phyloP scores from a whole-genome alignment of 2,329 filamentous ascomycete species.

The Pochonia chlamydosporia region DNA sequence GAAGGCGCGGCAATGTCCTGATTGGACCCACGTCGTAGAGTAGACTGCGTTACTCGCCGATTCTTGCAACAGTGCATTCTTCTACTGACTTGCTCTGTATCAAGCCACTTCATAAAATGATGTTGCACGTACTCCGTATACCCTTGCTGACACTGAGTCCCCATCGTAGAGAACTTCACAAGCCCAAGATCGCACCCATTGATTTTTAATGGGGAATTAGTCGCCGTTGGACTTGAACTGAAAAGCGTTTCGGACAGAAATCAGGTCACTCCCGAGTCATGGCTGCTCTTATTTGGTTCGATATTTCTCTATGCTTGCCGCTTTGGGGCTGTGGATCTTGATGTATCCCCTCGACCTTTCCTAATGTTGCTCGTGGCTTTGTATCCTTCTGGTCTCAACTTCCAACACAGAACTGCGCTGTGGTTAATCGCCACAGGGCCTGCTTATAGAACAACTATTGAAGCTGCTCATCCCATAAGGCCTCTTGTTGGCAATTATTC shows the following conservation, averaged over 20 bases:
- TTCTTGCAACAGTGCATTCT: background rate
- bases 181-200: background rate
- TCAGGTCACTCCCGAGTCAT: constrained; percentile 6
- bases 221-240: background rate
- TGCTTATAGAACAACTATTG: too few species aligned
- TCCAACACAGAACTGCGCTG: too few species aligned
- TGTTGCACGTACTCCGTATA: background rate
- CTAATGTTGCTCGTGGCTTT: background rate
- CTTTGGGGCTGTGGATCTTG: background rate
- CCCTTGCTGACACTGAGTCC: background rate
- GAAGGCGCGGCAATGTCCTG: constrained; percentile 8
- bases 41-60: background rate
- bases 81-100: background rate
- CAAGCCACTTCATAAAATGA: background rate
- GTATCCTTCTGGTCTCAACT: too few species aligned
- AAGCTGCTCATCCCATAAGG: too few species aligned
- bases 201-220: background rate
- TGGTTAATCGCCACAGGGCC: too few species aligned
- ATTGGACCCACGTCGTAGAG: constrained; percentile 9
- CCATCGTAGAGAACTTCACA: background rate
- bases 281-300: background rate
- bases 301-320: background rate
- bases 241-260: background rate
- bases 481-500: too few species aligned
- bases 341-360: background rate